Evolutionary conservation across 23 red algal genomes (phyloP).

Genomic region (Gracilaria gracilis): DNA sequence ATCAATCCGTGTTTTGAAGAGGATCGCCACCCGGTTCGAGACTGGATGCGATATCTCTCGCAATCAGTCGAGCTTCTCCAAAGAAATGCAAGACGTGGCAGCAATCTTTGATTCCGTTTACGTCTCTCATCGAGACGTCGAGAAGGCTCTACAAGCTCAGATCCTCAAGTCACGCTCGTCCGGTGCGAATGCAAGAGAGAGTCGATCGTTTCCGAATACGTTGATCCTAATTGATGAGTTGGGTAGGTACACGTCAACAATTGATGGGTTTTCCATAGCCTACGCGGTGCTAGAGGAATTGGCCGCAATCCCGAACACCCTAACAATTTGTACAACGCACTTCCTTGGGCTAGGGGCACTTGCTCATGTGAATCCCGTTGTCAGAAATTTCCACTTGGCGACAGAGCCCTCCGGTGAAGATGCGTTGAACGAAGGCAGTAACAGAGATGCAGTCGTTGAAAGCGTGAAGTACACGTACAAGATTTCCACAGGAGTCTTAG

Average conservation of each 20-base stretch:
- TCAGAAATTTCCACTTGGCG: slow-evolving; percentile 62
- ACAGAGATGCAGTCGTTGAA: slow-evolving; percentile 1
- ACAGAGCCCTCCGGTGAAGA: neutral
- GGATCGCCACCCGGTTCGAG: slow-evolving; percentile 62
- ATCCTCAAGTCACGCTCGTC: neutral
- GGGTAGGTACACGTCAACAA: slow-evolving; percentile 78
- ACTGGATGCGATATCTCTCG: slow-evolving; percentile 67
- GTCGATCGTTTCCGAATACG: slow-evolving; percentile 10
- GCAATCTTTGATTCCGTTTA: slow-evolving; percentile 62
- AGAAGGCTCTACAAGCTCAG: neutral
- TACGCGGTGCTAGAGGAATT: slow-evolving; percentile 84
- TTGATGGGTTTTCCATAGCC: slow-evolving; percentile 87
- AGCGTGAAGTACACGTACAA: slow-evolving; percentile 58
- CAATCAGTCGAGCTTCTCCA: slow-evolving; percentile 74
- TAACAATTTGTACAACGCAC: slow-evolving; percentile 85
- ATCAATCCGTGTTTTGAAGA: slow-evolving; percentile 64
- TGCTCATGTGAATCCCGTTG: slow-evolving; percentile 49
- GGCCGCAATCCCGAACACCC: slow-evolving; percentile 43
- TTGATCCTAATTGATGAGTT: slow-evolving; percentile 92
- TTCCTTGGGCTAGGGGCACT: slow-evolving; percentile 70
- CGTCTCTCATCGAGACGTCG: slow-evolving; percentile 13
- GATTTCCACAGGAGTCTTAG: slow-evolving; percentile 36
- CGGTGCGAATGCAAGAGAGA: neutral
- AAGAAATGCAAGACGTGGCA: slow-evolving; percentile 88
- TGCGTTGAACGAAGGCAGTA: neutral